Base-by-base conservation (phyloP, 306 rosid genomes). In the Gastrolobium bilobum region DNA sequence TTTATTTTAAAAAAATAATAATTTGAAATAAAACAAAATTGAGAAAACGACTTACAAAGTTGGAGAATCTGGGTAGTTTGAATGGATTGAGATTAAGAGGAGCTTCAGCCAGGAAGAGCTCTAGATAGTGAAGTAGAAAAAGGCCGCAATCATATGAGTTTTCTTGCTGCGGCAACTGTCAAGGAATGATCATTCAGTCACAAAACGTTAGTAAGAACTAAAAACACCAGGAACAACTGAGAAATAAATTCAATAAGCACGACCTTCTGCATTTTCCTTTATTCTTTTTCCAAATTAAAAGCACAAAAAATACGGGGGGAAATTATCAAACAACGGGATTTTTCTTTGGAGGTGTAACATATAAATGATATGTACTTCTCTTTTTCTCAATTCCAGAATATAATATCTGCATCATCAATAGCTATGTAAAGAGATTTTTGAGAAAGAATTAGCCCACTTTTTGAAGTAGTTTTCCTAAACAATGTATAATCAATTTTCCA, bases 101-200 rank as follows among this genome's bases (percentile, higher is more conserved):
- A 81, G 84, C 87, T 79, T 93, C 89, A 2, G 68, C 86, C 58
- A 93, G 71, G 77, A 93, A 93, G 68, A 85, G 91, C 86, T 93
- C 98, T 60, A 93, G 81, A 77, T 87, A 88, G 83, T 93, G 97
- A 48, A 93, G 94, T 67, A 93, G 83, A 79, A 93, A 93, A 77
- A 93, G 85, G 74, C 98, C 98, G 10, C 98, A 93, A 79, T 93
- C 98, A 65, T 33, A 89, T 29, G 86, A 67, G 81, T 91, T 93
- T 72, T 89, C 91, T 75, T 93, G 98, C 70, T 93, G 98, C 1
- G 98, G 97, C 56, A 89, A 84, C 98, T 93, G 90, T 71, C 50
- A 82, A 54, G 14, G 62, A 75, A 20, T 20, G 26, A 20, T 0
- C 47, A 80, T 75, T 61, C 54, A 60, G 31, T 76, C 57, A 48